These are phyloP conservation scores for Nemania serpens DNA, from an alignment of 2,329 filamentous ascomycete genomes.

Conservation along the genomic window DNA sequence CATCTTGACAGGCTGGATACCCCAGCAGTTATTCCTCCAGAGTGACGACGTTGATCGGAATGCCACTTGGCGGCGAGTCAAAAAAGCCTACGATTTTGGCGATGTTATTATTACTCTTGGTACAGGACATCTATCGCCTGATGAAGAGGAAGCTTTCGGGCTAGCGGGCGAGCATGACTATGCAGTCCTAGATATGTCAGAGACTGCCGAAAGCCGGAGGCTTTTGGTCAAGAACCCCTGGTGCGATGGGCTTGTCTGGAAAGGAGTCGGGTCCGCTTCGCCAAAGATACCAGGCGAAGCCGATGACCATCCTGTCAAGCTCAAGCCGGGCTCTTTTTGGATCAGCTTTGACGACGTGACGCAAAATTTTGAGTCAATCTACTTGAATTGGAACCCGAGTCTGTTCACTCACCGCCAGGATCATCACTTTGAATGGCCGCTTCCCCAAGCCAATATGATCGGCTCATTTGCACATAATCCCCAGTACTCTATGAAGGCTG, in stretches of 20 bases:
- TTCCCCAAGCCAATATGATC: slow-evolving; percentile 52
- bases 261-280: slow-evolving; percentile 52
- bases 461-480: slow-evolving; percentile 68
- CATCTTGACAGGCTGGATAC: slow-evolving; percentile 94
- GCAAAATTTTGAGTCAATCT: slow-evolving; percentile 93
- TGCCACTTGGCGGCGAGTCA: slow-evolving; percentile 77
- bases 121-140: slow-evolving; percentile 77
- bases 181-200: slow-evolving; percentile 80
- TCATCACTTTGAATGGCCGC: slow-evolving; percentile 85
- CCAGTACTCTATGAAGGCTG: slow-evolving; percentile 71
- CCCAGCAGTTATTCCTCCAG: slow-evolving; percentile 91
- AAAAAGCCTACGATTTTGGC: slow-evolving; percentile 73
- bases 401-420: slow-evolving; percentile 84
- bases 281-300: slow-evolving; percentile 23
- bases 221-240: slow-evolving; percentile 95
- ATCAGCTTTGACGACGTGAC: slow-evolving; percentile 85
- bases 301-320: slow-evolving; percentile 38
- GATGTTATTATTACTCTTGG: slow-evolving; percentile 89
- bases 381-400: slow-evolving; percentile 94
- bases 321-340: slow-evolving; percentile 83
- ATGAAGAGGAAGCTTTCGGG: slow-evolving; percentile 80
- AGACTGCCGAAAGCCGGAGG: slow-evolving; percentile 62
- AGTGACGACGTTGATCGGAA: slow-evolving; percentile 79
- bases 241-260: slow-evolving; percentile 81
- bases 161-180: slow-evolving; percentile 93